Evolutionary conservation across 176 grass and related monocot genomes (phyloP).

Genomic region (Areca catechu): DNA sequence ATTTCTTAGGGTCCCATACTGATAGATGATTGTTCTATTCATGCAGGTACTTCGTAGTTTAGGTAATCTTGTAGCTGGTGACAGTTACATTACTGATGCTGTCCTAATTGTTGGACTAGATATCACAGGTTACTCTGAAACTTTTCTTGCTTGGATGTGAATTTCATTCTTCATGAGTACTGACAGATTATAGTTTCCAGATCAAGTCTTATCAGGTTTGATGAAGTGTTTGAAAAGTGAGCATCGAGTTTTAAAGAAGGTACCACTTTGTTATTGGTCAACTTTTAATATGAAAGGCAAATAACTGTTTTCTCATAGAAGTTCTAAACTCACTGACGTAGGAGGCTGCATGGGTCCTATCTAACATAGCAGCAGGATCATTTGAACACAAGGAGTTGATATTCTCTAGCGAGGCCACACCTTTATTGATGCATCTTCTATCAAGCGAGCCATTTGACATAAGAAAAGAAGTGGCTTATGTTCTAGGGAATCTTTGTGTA

Average conservation of each 20-base stretch:
- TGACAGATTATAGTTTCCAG: constrained; percentile 43
- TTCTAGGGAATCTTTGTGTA: constrained; percentile 79
- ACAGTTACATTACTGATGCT: constrained; percentile 63
- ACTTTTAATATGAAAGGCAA: not conserved
- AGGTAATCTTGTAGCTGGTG: constrained; percentile 82
- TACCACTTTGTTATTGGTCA: constrained; percentile 12
- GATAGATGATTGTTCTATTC: constrained; percentile 23
- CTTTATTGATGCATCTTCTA: constrained; percentile 53
- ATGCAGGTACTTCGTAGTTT: constrained; percentile 84
- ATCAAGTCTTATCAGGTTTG: constrained; percentile 68
- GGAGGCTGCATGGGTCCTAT: constrained; percentile 89
- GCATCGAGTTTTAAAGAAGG: constrained; percentile 88
- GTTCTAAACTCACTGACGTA: constrained; percentile 24
- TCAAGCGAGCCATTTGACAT: constrained; percentile 67
- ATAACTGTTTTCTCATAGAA: constrained; percentile 9
- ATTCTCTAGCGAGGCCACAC: constrained; percentile 49
- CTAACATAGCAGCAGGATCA: constrained; percentile 80
- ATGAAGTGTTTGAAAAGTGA: constrained; percentile 93
- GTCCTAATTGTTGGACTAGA: constrained; percentile 64
- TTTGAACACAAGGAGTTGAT: constrained; percentile 79
- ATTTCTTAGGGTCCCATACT: not conserved
- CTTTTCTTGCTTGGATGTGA: constrained; percentile 1
- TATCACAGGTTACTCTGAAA: constrained; percentile 49
- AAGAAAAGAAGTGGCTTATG: constrained; percentile 82
- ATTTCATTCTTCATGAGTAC: constrained; percentile 9